Base-by-base conservation (phyloP, 768 basidiomycete species). In the Candolleomyces aberdarensis region DNA sequence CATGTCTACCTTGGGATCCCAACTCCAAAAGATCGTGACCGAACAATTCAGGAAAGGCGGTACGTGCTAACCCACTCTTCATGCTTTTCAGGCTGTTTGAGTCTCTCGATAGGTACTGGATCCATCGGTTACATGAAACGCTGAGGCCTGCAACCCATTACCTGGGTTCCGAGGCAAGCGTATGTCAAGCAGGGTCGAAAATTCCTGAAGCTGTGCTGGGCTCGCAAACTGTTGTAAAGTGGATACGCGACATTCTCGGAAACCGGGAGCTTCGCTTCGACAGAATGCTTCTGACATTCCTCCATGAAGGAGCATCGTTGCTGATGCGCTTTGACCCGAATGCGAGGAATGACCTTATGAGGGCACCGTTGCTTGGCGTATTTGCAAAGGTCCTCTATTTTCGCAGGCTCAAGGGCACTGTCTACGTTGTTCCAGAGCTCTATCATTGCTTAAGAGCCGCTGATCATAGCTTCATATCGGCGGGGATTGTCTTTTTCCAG, bases 41-140 rank as follows among this genome's bases (percentile, higher is more conserved):
- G n/a, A 3, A 43, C 46, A 13, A 15, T 56, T 46, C 43, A 22
- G 8, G 9, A 56, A n/a, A 11, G 60, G 17, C 36, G 47, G 46
- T 47, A 39, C 19, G 47, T 72, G 5, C 75, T 76, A 17, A 36
- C 26, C 26, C 40, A 10, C 20, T 29, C 13, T 5, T 57, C 53
- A 39, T 58, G 26, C 56, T 6, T 36, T 31, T 11, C 17, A 6
- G 36, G 9, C 13, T 3, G 11, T 3, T 14, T 52, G 17, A 48
- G 36, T 59, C 31, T 54, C 44, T 15, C 7, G 39, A 9, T 59
- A 85, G 83, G 53, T 71, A 69, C 48, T 84, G 82, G 80, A 69
- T 86, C 8, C 65, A 63, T 5, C 74, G 71, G 31, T 69, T 88
- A 0, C 81, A 85, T 57, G 79, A 83, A 19, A 75, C 79, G 1